Percentiles rank a stretch among this genome's conserved stretches.
Evolutionary conservation across 108 stramenopile genomes (phyloP).

Genomic region (Asterionellopsis glacialis): DNA sequence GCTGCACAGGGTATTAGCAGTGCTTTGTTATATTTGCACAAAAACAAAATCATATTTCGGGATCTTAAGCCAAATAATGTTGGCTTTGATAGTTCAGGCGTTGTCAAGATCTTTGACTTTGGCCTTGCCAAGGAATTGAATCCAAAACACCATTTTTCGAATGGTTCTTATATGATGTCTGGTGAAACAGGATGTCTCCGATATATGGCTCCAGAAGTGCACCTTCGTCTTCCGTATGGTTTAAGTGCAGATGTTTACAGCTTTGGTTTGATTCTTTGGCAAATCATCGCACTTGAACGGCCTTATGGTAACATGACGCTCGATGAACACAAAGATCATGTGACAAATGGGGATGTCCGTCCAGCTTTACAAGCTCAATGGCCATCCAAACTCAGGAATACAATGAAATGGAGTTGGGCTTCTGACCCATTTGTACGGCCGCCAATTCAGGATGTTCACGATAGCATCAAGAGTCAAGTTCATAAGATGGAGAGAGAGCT

Average conservation of each 20-base stretch:
- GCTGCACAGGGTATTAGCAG: too few species aligned
- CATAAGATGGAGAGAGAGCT: too few species aligned
- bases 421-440: too few species aligned
- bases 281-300: slow-evolving; percentile 28
- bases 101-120: slow-evolving; percentile 44
- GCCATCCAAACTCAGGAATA: too few species aligned
- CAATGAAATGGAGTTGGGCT: too few species aligned
- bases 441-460: too few species aligned
- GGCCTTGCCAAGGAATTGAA: slow-evolving; percentile 41
- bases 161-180: too few species aligned
- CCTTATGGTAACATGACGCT: neutral
- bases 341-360: too few species aligned
- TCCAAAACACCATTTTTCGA: neutral
- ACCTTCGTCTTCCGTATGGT: slow-evolving; percentile 45
- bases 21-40: too few species aligned
- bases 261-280: slow-evolving; percentile 66
- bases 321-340: too few species aligned
- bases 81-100: slow-evolving; percentile 21
- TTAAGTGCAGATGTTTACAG: slow-evolving; percentile 62
- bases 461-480: too few species aligned
- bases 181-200: neutral
- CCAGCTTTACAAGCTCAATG: too few species aligned
- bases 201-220: slow-evolving; percentile 73
- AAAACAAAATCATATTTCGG: neutral
- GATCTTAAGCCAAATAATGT: slow-evolving; percentile 40